Evolutionary conservation across 768 basidiomycete genomes (phyloP).

Genomic region (Trametes gibbosa): DNA sequence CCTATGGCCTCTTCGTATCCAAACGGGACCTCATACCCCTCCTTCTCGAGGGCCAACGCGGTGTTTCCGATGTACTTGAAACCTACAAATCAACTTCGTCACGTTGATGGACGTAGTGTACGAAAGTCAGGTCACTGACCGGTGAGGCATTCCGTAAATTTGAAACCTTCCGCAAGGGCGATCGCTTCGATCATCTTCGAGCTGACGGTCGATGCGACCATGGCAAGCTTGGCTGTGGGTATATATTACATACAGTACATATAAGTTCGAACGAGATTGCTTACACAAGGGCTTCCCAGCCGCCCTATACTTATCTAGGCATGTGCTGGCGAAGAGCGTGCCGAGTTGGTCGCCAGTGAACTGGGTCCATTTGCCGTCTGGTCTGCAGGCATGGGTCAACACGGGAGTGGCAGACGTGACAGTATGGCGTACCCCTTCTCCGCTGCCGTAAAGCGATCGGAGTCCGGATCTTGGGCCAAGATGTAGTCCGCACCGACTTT

Average conservation of each 20-base stretch:
- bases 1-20: conserved; percentile 94
- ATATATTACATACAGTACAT: not conserved
- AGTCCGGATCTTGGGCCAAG: conserved; percentile 87
- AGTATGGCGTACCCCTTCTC: conserved; percentile 45
- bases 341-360: conserved; percentile 91
- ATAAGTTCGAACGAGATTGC: not conserved
- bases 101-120: not conserved
- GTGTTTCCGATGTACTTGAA: conserved; percentile 93
- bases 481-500: conserved; percentile 55
- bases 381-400: conserved; percentile 22
- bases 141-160: conserved; percentile 82
- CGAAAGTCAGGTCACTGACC: conserved; percentile 42
- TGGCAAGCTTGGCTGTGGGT: conserved; percentile 56
- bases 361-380: conserved; percentile 57
- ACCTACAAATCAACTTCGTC: conserved; percentile 40
- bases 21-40: conserved; percentile 69
- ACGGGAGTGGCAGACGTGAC: not conserved
- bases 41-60: conserved; percentile 57
- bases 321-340: conserved; percentile 47
- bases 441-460: conserved; percentile 79
- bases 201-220: conserved; percentile 89
- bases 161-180: conserved; percentile 74
- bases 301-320: conserved; percentile 43
- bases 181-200: conserved; percentile 86
- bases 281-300: conserved; percentile 45